Evolutionary conservation across 2,329 filamentous ascomycete genomes (phyloP).

Genomic region (Gaeumannomyces tritici): DNA sequence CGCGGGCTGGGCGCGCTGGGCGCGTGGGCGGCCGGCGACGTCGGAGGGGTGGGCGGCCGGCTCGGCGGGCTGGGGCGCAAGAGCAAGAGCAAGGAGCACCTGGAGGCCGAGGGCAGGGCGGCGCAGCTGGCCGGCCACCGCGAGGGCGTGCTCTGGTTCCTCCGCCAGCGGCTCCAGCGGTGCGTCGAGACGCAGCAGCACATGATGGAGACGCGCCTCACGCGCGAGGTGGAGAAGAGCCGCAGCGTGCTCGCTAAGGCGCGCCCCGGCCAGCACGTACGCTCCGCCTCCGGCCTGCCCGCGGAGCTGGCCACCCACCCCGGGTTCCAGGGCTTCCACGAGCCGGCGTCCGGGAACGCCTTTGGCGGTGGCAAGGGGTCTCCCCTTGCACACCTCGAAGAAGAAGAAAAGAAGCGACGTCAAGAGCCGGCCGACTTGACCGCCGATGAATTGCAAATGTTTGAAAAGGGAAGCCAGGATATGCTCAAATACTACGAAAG

Average conservation of each 20-base stretch:
- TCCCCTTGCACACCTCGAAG: conserved; percentile 4
- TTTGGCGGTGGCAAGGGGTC: neutral
- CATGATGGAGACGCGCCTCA: conserved; percentile 88
- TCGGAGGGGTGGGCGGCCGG: conserved; percentile 22
- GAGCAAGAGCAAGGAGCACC: conserved; percentile 53
- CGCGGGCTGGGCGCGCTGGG: conserved; percentile 54
- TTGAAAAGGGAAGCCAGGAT: conserved; percentile 85
- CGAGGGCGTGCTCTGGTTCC: conserved; percentile 75
- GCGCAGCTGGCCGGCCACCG: conserved; percentile 60
- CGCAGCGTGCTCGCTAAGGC: conserved; percentile 74
- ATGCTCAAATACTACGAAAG: conserved; percentile 92
- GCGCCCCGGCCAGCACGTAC: conserved; percentile 14
- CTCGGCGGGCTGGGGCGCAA: conserved; percentile 16
- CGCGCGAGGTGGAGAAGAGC: conserved; percentile 79
- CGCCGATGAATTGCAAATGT: conserved; percentile 81
- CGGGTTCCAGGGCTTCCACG: neutral
- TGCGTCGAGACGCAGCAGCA: conserved; percentile 70
- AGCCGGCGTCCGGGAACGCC: neutral
- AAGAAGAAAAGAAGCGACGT: conserved; percentile 14
- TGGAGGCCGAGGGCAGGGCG: conserved; percentile 59
- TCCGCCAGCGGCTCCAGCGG: conserved; percentile 65
- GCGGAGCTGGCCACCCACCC: neutral
- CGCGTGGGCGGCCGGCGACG: conserved; percentile 54
- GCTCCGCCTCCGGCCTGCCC: neutral
- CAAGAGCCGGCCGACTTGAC: conserved; percentile 48